Base-by-base conservation (phyloP, 2,329 filamentous ascomycete species). In the Triangularia verruculosa region DNA sequence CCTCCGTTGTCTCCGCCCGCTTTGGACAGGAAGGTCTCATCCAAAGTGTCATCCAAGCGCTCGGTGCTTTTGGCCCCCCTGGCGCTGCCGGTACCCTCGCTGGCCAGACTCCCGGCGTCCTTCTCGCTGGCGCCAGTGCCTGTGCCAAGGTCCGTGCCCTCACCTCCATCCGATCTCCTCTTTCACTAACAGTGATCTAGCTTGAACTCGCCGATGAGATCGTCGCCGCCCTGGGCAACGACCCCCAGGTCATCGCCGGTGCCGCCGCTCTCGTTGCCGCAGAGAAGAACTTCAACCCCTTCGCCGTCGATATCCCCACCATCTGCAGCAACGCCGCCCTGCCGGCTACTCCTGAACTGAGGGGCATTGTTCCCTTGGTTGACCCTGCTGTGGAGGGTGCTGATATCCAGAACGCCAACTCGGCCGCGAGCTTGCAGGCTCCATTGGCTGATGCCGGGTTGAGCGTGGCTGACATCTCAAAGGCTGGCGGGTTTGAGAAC, bases 221-320 rank as follows among this genome's bases (percentile, higher is more conserved):
- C 72, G 80, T 90, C 66, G 71, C 80, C 8, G 75, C 84, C 60
- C 86, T 89, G 32, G 88, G 88, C 60, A 82, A 77, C 54, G 84
- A 85, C 68, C 75, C 80, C n/a, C 77, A 81, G 65, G 86, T 87
- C 67, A 78, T 90, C 63, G 79, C 82, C 13, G 88, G 85, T 20
- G 88, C 88, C 17, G 82, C 82, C 63, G 83, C 82, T 15, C 80
- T 90, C 39, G 87, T 90, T 13, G 82, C 84, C 25, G 87, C 88
- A 3, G 88, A 90, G 79, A 87, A 89, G 76, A 90, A 91, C 82
- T 89, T 89, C 79, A 90, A 90, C 78, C 86, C 86, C 59, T 89
- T 86, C 68, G 83, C 76, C 62, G 82, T 83, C 66, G 78, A 78
- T 70, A 80, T 86, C 32, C 87, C 85, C 17, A 85, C 81, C 66